Evolutionary conservation across 2,329 filamentous ascomycete genomes (phyloP), one percentile per base, ranked within the genome.

Genomic region (Didymella arachidicola): DNA sequence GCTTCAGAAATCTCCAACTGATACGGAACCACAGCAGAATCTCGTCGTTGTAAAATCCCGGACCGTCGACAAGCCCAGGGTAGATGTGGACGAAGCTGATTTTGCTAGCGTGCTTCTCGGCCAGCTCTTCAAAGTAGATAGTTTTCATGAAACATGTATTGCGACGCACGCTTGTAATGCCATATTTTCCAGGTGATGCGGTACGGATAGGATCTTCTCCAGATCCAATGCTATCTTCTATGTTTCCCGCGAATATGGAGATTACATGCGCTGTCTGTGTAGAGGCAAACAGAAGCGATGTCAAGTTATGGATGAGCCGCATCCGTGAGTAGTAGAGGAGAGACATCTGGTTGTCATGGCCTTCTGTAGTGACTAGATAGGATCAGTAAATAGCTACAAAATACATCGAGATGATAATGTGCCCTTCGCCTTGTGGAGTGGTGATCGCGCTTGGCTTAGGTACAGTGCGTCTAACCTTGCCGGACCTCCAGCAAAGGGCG

Each of bases 401-500:
- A 8, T 12, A 2, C 8, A 18, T 3, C 8, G 5, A 26, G 6
- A 18, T 25, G 6, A 26, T 51, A 53, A 85, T 83, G 85, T 67
- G 58, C 88, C 78, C 27, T 77, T 77, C 27, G 75, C 73, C 64
- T 86, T 83, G 38, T 61, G 70, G 48, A 67, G 3, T 4, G 67
- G 63, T 12, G 68, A 65, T 16, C 65, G 62, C 6, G 65, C 75
- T 45, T 76, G 72, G 27, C 65, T 69, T 61, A 71, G 63, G 19
- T 77, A 71, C 25, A 79, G 44, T 16, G 73, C 64, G 62, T 79
- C 77, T 22, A 79, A 51, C 55, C 72, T 72, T 19, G 73, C 53
- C 7, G 36, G 48, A 7, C 64, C 68, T 5, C 64, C 64, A 29
- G 53, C 41, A 42, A 70, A 68, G 4, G 64, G 61, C 29, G 53